Evolutionary conservation across 1,139 yeast genomes (phyloP).

Genomic region (Ogataea hybrid): DNA sequence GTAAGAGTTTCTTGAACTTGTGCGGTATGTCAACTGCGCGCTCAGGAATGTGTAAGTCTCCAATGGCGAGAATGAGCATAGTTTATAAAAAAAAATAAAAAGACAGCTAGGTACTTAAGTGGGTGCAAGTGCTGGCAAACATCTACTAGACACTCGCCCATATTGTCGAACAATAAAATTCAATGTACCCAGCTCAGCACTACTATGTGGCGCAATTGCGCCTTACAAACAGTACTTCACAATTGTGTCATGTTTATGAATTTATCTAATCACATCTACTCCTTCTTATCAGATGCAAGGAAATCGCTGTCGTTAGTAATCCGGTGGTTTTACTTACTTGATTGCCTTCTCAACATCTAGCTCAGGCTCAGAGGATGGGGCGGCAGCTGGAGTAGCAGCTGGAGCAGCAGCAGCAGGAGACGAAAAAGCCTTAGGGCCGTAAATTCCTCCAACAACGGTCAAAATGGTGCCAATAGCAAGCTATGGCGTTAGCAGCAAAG

Average conservation of each 20-base stretch:
- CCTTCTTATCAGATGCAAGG: conserved; percentile 27
- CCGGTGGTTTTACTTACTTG: conserved; percentile 41
- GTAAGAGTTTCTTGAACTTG: conserved; percentile 67
- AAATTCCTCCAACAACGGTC: conserved; percentile 37
- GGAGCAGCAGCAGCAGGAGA: conserved; percentile 47
- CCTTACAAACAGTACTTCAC: too few relatives aligned
- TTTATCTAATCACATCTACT: neutral
- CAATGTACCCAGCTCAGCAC: too few relatives aligned
- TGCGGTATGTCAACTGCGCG: conserved; percentile 61
- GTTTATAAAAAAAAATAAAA: conserved; percentile 1
- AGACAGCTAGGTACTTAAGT: neutral
- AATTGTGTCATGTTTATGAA: neutral
- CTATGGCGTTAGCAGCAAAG: conserved; percentile 17
- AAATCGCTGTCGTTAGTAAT: conserved; percentile 25
- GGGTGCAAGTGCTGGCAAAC: too few relatives aligned
- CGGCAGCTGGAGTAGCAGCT: conserved; percentile 40
- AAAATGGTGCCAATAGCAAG: conserved; percentile 38
- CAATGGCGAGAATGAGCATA: conserved; percentile 87
- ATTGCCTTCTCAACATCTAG: conserved; percentile 61
- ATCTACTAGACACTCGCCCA: too few relatives aligned
- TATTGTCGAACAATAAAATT: too few relatives aligned
- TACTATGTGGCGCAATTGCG: too few relatives aligned
- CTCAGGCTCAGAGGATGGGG: conserved; percentile 44
- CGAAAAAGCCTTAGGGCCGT: conserved; percentile 30
- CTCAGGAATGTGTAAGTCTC: conserved; percentile 89